phyloP scores from a whole-genome alignment of 768 basidiomycete species.

The Amanita inopinata region DNA sequence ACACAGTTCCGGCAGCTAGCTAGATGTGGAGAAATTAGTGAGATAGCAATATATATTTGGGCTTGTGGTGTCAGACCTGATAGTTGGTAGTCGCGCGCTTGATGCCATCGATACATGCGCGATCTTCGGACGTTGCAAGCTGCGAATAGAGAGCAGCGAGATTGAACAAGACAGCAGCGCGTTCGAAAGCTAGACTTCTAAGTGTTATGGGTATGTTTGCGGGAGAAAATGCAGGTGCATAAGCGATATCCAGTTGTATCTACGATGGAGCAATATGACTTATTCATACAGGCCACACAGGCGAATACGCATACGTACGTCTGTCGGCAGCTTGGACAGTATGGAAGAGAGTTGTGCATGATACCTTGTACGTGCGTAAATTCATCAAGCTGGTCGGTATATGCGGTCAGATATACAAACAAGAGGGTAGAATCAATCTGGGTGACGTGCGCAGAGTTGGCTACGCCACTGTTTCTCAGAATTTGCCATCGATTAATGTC shows the following conservation, averaged over 20 bases:
- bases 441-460: constrained; percentile 43
- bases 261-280: constrained; percentile 18
- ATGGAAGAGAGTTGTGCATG: constrained; percentile 84
- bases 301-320: constrained; percentile 41
- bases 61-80: constrained; percentile 40
- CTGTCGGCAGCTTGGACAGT: constrained; percentile 72
- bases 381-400: not conserved
- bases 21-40: constrained; percentile 13
- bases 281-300: constrained; percentile 1
- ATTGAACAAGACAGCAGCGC: constrained; percentile 74
- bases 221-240: constrained; percentile 61
- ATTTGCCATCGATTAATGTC: constrained; percentile 68
- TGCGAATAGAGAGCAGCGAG: constrained; percentile 81
- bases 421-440: constrained; percentile 41
- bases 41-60: not conserved
- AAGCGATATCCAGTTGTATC: constrained; percentile 68
- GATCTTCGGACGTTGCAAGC: constrained; percentile 62
- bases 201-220: constrained; percentile 49
- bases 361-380: constrained; percentile 45
- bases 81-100: constrained; percentile 66
- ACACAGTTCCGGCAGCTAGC: constrained; percentile 68
- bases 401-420: constrained; percentile 33
- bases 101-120: constrained; percentile 68
- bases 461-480: constrained; percentile 48
- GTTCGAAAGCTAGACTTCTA: constrained; percentile 73